Percentiles rank a stretch among this genome's conserved stretches.
Conservation (phyloP, 129 eudicot genomes). For the Gnaphalium uliginosum region DNA sequence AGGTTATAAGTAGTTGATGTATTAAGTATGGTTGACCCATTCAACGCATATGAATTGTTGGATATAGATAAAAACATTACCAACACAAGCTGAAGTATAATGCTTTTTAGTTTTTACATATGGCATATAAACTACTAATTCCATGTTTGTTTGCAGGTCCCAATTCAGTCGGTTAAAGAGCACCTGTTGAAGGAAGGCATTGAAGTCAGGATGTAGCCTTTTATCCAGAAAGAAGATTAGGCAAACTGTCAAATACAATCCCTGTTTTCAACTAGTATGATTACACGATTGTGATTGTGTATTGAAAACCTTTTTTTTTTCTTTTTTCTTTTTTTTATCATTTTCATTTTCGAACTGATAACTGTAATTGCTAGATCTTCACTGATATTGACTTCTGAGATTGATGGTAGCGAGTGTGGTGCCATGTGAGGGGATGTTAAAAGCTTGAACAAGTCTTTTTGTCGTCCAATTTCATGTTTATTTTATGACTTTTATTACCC, state of each 20-base stretch:
- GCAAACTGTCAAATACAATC: constrained; percentile 10
- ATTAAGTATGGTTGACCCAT: background rate
- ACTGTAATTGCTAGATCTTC: background rate
- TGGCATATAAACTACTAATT: background rate
- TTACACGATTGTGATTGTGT: constrained; percentile 6
- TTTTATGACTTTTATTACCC: too few relatives aligned
- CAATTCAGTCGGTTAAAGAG: constrained; percentile 76
- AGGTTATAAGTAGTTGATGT: background rate
- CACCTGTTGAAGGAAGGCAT: constrained; percentile 68
- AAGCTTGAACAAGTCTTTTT: background rate
- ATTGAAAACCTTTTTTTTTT: background rate
- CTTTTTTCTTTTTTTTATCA: too few relatives aligned
- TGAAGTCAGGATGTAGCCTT: constrained; percentile 64
- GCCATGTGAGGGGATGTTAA: background rate
- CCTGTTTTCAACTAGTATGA: background rate
- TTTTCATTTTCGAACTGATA: background rate
- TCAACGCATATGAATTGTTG: background rate
- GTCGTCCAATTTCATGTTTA: background rate
- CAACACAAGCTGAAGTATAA: background rate
- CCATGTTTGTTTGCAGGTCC: constrained; percentile 52
- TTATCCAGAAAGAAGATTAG: constrained; percentile 3
- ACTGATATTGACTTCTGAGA: background rate
- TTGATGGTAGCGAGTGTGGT: background rate
- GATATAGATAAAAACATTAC: too few relatives aligned
- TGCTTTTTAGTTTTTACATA: background rate